phyloP scores from a whole-genome alignment of 2,329 filamentous ascomycete species.

The Aspergillus phoenicis region DNA sequence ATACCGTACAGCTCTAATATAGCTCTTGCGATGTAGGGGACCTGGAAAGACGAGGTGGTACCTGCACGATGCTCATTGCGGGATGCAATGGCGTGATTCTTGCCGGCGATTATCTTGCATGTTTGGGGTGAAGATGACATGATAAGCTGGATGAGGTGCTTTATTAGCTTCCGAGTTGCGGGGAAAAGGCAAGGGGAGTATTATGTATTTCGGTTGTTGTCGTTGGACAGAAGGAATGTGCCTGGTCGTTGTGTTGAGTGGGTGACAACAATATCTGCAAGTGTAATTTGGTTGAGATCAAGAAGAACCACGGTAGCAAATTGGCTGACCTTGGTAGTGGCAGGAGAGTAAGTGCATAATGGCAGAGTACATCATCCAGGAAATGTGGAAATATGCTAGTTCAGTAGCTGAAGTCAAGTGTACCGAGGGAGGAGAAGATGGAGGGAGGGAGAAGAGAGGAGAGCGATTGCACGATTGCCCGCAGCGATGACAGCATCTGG shows the following conservation, averaged over 20 bases:
- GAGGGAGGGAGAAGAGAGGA: background rate
- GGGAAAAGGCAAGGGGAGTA: background rate
- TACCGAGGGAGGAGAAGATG: background rate
- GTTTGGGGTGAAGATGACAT: background rate
- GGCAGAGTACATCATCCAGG: too few relatives aligned
- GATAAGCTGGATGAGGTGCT: slow-evolving; percentile 7
- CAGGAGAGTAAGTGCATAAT: too few relatives aligned
- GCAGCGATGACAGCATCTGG: slow-evolving; percentile 10
- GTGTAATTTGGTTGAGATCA: too few relatives aligned
- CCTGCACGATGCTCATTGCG: slow-evolving; percentile 9
- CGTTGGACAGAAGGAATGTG: too few relatives aligned
- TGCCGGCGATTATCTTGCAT: background rate
- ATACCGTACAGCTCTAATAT: background rate
- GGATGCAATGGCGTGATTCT: slow-evolving; percentile 10
- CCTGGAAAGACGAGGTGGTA: background rate
- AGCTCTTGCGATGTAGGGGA: background rate
- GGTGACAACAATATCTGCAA: background rate
- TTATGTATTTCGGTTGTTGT: background rate
- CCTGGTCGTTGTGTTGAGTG: background rate
- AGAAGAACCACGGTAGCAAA: too few relatives aligned
- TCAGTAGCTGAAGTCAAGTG: background rate
- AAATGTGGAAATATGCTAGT: too few relatives aligned
- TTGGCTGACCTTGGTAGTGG: too few relatives aligned
- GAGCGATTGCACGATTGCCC: slow-evolving; percentile 10
- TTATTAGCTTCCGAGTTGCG: background rate